Evolutionary conservation across 2,329 filamentous ascomycete genomes (phyloP), one percentile per base, ranked within the genome.

Genomic region (Neonectria neomacrospora): DNA sequence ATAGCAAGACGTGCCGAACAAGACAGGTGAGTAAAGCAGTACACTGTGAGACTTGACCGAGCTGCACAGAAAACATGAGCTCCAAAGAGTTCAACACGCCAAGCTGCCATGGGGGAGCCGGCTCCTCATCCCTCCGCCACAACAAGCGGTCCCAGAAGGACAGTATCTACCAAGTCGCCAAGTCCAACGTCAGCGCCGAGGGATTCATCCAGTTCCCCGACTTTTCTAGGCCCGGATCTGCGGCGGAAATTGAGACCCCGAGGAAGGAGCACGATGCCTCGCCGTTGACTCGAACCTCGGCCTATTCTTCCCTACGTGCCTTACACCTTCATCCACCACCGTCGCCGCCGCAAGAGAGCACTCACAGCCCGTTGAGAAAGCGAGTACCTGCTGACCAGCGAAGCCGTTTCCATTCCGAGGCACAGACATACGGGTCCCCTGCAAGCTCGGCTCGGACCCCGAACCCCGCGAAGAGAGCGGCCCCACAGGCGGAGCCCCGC

Each of bases 381-480:
- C 34, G 34, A 37, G 37, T 41, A 18, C 37, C 37, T 11, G 9
- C 37, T 20, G 37, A n/a, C n/a, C n/a, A 3, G 37, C 37, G 37
- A 37, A 37, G 14, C 34, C 34, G 14, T 14, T 37, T 37, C 14
- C 14, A 37, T 6, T 37, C 34, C 12, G 14, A 37, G 6, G 34
- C 5, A 5, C 34, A 34, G 9, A 6, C 14, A 16, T n/a, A 14
- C 5, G 34, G 34, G 34, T 37, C 34, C 5, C 14, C 34, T 16
- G 34, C 34, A 37, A 37, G 16, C 34, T 37, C 34, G 34, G 14
- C 34, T 14, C 68, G 10, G 61, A 64, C 16, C 34, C 45, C 20
- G n/a, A 20, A 41, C n/a, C 37, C 37, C 16, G 37, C n/a, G n/a
- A 6, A 16, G 34, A n/a, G 37, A 41, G 20, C 7, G n/a, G 37